A percentile compares a stretch with the other conserved stretches of the same genome.
phyloP scores from a whole-genome alignment of 768 basidiomycete species.

The Suillus clintonianus region DNA sequence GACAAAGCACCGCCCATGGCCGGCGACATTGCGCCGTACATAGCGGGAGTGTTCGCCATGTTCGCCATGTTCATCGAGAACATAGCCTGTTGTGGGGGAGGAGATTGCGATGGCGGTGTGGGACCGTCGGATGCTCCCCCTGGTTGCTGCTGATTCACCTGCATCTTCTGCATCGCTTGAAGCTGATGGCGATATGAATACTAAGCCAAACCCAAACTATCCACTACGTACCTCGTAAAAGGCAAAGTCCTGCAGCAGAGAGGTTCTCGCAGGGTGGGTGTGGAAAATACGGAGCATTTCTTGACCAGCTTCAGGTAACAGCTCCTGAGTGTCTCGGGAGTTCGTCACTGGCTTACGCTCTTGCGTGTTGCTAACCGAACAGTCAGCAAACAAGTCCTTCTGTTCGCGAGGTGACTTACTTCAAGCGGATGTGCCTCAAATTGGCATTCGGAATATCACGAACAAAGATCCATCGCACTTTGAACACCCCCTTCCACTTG shows the following conservation, averaged over 20 bases:
- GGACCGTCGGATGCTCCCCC: slow-evolving; percentile 24
- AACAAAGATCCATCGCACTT: slow-evolving; percentile 97
- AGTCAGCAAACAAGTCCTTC: slow-evolving; percentile 11
- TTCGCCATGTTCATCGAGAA: slow-evolving; percentile 40
- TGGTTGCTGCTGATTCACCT: slow-evolving; percentile 20
- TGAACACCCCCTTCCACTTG: slow-evolving; percentile 99
- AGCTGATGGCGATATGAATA: slow-evolving; percentile 44
- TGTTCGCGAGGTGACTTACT: slow-evolving; percentile 41
- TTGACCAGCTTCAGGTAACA: slow-evolving; percentile 92
- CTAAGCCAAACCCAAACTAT: background rate
- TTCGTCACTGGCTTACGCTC: slow-evolving; percentile 99
- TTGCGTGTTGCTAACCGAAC: slow-evolving; percentile 77
- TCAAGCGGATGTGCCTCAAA: slow-evolving; percentile 84
- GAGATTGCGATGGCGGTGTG: slow-evolving; percentile 41
- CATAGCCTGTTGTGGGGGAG: slow-evolving; percentile 45
- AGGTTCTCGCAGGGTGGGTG: slow-evolving; percentile 90
- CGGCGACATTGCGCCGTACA: slow-evolving; percentile 33
- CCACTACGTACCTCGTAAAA: slow-evolving; percentile 74
- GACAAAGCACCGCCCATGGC: slow-evolving; percentile 30
- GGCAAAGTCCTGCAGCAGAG: slow-evolving; percentile 89
- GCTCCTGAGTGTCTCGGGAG: slow-evolving; percentile 95
- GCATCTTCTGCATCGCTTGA: slow-evolving; percentile 82
- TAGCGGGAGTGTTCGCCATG: slow-evolving; percentile 36
- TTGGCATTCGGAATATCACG: slow-evolving; percentile 92
- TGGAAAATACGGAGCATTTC: slow-evolving; percentile 97